Evolutionary conservation across 1,139 yeast species (phyloP), one percentile per base, ranked within the genome.

Genomic region (Taphrina wiesneri): DNA sequence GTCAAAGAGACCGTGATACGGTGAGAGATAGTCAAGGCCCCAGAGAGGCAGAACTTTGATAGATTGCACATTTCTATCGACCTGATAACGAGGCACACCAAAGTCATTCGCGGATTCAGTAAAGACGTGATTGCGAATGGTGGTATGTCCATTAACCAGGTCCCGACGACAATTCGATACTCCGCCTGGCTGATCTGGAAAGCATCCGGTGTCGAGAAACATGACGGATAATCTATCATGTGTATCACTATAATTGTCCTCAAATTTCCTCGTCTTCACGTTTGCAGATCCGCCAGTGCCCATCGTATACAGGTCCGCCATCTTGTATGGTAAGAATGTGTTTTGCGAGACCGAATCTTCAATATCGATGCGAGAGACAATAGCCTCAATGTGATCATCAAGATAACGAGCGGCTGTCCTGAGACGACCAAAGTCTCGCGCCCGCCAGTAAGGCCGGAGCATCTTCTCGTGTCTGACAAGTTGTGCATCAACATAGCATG

Each of bases 111-210:
- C 59, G 15, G 59, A 54, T 23, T 54, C 59, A 17, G 59, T 54
- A 23, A 54, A 54, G 25, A 54, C 59, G 41, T 54, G 59, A 39
- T 54, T 54, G 15, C 59, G 46, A 32, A 54, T 54, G 17, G 59
- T 54, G 36, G 49, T 39, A 21, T 54, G 59, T 2, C 59, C 59
- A 23, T 54, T 54, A 17, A 54, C 59, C 9, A 54, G 49, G 26
- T 54, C 59, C 15, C 59, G 59, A 39, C 59, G 59, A 54, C 59
- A 54, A 39, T 54, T 54, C 23, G 59, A 54, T 15, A 54, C 59
- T 23, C 59, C 59, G 2, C 59, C 59, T 7, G 59, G 59, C 49
- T 54, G 59, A 28, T 54, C 59, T 5, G 59, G 59, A 17, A 54
- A 54, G 49, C 59, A 54, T 2, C 59, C 59, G 7, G 59, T 54